phyloP scores from a whole-genome alignment of 371 early-diverging fungal species.

The Chytridium lagenaria region DNA sequence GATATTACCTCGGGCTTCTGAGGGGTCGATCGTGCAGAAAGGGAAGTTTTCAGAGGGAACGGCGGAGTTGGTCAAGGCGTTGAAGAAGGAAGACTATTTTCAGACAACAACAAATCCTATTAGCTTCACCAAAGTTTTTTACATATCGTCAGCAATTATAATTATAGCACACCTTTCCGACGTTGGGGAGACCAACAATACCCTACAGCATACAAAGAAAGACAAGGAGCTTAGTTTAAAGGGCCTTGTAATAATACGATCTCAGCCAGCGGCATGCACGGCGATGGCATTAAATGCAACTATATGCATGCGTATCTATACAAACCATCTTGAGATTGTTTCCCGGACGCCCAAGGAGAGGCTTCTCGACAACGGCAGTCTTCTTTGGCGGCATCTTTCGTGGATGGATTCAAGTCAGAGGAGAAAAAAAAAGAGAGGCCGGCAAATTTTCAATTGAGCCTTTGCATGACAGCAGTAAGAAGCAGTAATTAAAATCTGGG shows the following conservation, averaged over 20 bases:
- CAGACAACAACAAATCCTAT: no score
- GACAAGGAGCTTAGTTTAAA: background rate
- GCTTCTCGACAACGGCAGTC: constrained; percentile 59
- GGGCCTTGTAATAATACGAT: background rate
- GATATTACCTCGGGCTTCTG: constrained; percentile 87
- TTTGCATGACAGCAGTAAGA: background rate
- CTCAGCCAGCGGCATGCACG: background rate
- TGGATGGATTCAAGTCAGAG: background rate
- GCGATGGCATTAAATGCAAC: no score
- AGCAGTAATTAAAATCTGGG: no score
- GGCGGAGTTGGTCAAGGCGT: constrained; percentile 78
- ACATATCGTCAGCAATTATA: no score
- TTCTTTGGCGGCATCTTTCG: constrained; percentile 46
- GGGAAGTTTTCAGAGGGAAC: constrained; percentile 62
- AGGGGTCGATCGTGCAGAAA: constrained; percentile 83
- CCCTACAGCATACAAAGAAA: constrained; percentile 49
- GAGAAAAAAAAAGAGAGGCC: background rate
- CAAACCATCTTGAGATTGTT: constrained; percentile 86
- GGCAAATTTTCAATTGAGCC: background rate
- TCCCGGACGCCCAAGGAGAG: constrained; percentile 82
- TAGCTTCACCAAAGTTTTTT: no score
- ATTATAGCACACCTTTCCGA: constrained; percentile 91
- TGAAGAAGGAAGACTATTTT: constrained; percentile 95
- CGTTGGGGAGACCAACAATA: constrained; percentile 98
- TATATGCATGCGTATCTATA: background rate